Base-by-base conservation (phyloP, 1,139 yeast species). In the Hyphopichia burtonii region DNA sequence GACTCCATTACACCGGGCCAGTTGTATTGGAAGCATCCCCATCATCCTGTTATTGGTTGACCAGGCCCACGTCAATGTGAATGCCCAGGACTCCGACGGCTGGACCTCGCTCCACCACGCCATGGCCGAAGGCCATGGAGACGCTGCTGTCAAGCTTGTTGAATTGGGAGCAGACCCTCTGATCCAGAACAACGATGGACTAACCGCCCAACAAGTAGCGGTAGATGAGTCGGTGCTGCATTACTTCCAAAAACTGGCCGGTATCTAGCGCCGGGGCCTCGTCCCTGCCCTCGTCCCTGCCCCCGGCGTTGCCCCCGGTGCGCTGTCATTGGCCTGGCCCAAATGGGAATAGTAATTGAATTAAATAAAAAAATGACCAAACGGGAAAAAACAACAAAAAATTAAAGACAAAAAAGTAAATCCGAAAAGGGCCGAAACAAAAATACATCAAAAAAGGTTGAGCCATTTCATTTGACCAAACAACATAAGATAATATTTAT, bases 91-190 rank as follows among this genome's bases (percentile, higher is more conserved):
- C 57, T 53, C 54, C 16, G 74, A 76, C 40, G 95, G 96, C 0
- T 88, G 94, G 91, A 86, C 96, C 0, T 82, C 96, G 0, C 61
- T 91, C 50, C 96, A 89, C 60, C 96, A 89, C 61, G 96, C 98
- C 0, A 65, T 86, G 42, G 93, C 96, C 0, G 99, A 91, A 59
- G 97, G 97, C 0, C 84, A 85, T 56, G 91, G 84, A 2, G 96
- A 88, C 44, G 79, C 81, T 8, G 96, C 87, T 0, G 73, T 80
- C 2, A 55, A 68, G 34, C 65, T 91, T 39, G 80, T 83, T 5
- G 71, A 74, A 37, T 67, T 73, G 23, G 94, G 94, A 0, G 96
- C 96, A 0, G 89, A 86, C 53, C 66, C 71, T 2, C 58, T 61
- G 2, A 47, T 73, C 6, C 69, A 62, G 38, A 80, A 77, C 50